These are phyloP conservation scores for Chenopodium formosanum DNA, from an alignment of 148 eudicot genomes.

Conservation along the genomic window DNA sequence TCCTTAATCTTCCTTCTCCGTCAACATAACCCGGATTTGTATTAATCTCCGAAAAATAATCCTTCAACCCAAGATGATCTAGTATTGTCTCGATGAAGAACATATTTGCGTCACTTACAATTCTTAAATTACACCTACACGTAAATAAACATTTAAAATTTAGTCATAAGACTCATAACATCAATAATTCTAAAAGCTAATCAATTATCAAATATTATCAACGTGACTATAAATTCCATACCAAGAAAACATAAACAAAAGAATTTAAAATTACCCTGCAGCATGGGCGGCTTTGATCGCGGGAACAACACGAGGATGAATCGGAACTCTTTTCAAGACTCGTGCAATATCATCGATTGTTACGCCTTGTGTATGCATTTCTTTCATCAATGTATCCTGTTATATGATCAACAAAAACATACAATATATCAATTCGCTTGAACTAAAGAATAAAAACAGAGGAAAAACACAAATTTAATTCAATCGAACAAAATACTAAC, in stretches of 20 bases:
- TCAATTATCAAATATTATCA: too few species aligned
- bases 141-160: too few species aligned
- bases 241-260: neutral
- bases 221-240: too few species aligned
- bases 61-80: slow-evolving; percentile 52
- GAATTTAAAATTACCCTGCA: slow-evolving; percentile 47
- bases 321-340: slow-evolving; percentile 52
- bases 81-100: slow-evolving; percentile 71
- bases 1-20: slow-evolving; percentile 61
- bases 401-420: neutral
- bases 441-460: neutral
- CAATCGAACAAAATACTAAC: slow-evolving; percentile 29
- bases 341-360: slow-evolving; percentile 51
- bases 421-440: neutral
- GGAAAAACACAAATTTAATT: neutral
- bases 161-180: too few species aligned
- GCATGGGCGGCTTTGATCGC: slow-evolving; percentile 75
- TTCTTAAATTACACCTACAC: slow-evolving; percentile 53
- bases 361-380: slow-evolving; percentile 69
- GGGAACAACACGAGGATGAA: slow-evolving; percentile 60
- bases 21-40: slow-evolving; percentile 67
- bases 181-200: too few species aligned
- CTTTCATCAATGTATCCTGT: slow-evolving; percentile 78
- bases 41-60: slow-evolving; percentile 66
- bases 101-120: slow-evolving; percentile 35